phyloP scores from a whole-genome alignment of 1,139 yeast species.

The Candida buenavistaensis region DNA sequence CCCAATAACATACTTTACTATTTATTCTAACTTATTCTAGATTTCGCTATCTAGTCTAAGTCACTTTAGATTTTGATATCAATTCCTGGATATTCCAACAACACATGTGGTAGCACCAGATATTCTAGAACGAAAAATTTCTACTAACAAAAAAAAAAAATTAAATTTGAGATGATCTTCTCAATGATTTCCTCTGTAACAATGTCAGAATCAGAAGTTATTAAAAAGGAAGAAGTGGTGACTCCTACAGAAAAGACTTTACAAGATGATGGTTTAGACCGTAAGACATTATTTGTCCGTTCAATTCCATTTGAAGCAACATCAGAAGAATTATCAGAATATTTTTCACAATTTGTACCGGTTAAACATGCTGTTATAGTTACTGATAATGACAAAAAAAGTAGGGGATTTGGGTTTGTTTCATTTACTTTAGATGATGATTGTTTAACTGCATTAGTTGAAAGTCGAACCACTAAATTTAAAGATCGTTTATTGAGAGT shows the following conservation, averaged over 20 bases:
- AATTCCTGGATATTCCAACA: too few species aligned
- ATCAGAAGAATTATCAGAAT: conserved; percentile 76
- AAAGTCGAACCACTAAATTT: conserved; percentile 66
- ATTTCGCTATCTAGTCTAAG: too few species aligned
- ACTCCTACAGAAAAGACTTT: conserved; percentile 4
- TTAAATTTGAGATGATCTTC: conserved; percentile 7
- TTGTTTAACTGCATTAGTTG: conserved; percentile 70
- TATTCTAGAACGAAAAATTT: too few species aligned
- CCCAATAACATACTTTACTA: too few species aligned
- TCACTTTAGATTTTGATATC: too few species aligned
- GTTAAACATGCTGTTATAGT: conserved; percentile 95
- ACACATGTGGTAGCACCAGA: conserved; percentile 3
- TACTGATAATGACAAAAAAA: conserved; percentile 67
- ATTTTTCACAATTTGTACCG: conserved; percentile 89
- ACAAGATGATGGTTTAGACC: conserved; percentile 45
- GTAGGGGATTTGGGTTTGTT: conserved; percentile 95
- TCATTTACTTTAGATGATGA: conserved; percentile 87
- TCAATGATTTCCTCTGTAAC: neutral
- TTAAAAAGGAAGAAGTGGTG: neutral
- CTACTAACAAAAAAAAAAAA: too few species aligned
- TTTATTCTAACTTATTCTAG: too few species aligned
- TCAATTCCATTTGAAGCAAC: conserved; percentile 80
- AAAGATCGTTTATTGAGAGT: conserved; percentile 68
- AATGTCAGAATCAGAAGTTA: conserved; percentile 3
- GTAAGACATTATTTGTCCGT: conserved; percentile 79